phyloP scores from a whole-genome alignment of 495 filamentous ascomycete genomes.

The Sordaria brevicollis region DNA sequence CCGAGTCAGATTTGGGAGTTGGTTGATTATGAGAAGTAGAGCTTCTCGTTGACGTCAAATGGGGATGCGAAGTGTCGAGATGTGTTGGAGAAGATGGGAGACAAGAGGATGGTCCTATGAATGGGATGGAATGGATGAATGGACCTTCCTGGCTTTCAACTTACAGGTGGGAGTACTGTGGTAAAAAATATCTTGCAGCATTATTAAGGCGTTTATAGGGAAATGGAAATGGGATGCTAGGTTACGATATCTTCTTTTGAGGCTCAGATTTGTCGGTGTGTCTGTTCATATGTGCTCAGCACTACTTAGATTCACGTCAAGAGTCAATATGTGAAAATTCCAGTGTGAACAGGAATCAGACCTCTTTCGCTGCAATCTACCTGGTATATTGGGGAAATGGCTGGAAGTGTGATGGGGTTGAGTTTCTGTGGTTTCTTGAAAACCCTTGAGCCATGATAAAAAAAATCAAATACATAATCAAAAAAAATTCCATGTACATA shows the following conservation, averaged over 20 bases:
- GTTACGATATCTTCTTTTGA: background rate
- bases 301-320: no score
- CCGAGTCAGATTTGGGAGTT: conserved; percentile 26
- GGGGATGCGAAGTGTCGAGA: background rate
- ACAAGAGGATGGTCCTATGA: background rate
- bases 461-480: no score
- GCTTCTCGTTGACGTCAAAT: background rate
- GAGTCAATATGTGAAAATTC: no score
- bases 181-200: background rate
- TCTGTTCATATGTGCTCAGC: no score
- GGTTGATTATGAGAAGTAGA: conserved; percentile 20
- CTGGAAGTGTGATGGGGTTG: no score
- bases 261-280: background rate
- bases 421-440: no score
- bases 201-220: background rate
- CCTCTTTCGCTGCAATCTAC: no score
- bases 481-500: no score
- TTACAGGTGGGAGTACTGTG: background rate
- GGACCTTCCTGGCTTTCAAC: background rate
- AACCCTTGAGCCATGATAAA: no score
- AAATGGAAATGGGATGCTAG: background rate
- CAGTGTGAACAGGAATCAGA: no score
- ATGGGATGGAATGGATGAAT: background rate
- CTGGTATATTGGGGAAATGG: no score
- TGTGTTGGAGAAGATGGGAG: background rate